Evolutionary conservation across 805 yeast genomes (phyloP), one percentile per base, ranked within the genome.

Genomic region (Clavispora asparagi): DNA sequence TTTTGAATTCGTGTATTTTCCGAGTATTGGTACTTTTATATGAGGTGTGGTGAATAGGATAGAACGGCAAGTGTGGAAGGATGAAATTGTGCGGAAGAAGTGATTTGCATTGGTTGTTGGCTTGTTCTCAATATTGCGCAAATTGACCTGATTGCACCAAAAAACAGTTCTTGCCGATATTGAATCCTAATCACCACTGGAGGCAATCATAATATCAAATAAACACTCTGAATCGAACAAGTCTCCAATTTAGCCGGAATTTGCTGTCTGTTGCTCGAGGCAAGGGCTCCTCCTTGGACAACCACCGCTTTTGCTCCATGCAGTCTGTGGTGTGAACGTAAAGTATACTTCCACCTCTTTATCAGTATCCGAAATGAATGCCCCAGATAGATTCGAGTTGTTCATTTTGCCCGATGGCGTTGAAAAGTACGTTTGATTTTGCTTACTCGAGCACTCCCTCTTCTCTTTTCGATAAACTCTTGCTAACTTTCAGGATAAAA

Each of bases 311-410:
- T 12, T 12, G 37, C 13, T 33, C 13, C 37, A 33, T 33, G 25
- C 37, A 33, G 37, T 16, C 8, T 16, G n/a, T 10, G 13, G 13
- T 8, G 25, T 17, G 25, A 33, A 33, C 12, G 25, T 33, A 16
- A 33, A 33, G 25, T 33, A 16, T 10, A 33, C 37, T 7, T 9
- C 25, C 13, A 10, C 37, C 25, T 39, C 33, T 39, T 26, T 12
- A 27, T 12, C 23, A 16, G 16, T 11, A 27, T 29, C 45, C 43
- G n/a, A 42, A 40, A 92, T 94, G 99, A 94, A 94, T 72, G 98
- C 98, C 61, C 99, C 99, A 68, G 99, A 94, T 73, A 85, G 99
- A 77, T 94, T 92, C 65, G 99, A 94, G 75, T 81, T 94, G 36
- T 94, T 94, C 64, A 81, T 94, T 57, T 77, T 94, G 58, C 98